Evolutionary conservation across 495 filamentous ascomycete species (phyloP).

Genomic region (Xylaria grammica): DNA sequence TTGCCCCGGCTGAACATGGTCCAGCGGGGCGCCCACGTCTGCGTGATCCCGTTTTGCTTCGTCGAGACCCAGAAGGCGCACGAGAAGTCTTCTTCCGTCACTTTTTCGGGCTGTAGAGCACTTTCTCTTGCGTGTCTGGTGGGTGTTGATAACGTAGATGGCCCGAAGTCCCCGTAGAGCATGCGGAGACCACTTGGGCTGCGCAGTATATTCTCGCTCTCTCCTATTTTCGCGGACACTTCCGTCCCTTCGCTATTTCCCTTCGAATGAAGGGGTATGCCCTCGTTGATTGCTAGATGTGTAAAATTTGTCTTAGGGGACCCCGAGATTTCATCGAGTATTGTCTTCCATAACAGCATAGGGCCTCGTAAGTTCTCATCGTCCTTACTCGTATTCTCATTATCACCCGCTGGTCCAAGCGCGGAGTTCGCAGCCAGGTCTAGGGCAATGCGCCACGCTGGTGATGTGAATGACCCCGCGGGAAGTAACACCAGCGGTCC

Average conservation of each 20-base stretch:
- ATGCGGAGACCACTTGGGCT: conserved; percentile 66
- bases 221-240: not conserved
- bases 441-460: conserved; percentile 55
- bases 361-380: not conserved
- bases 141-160: conserved; percentile 23
- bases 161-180: conserved; percentile 72
- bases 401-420: too few species aligned
- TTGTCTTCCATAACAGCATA: conserved; percentile 45
- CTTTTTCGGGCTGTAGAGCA: not conserved
- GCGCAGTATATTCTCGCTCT: conserved; percentile 66
- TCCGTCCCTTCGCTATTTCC: not conserved
- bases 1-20: conserved; percentile 95
- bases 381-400: conserved; percentile 2
- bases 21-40: conserved; percentile 84
- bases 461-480: conserved; percentile 58
- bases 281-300: conserved; percentile 75
- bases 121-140: not conserved
- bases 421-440: conserved; percentile 20
- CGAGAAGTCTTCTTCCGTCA: conserved; percentile 54
- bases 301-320: conserved; percentile 52
- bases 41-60: conserved; percentile 78
- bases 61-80: conserved; percentile 75
- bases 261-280: conserved; percentile 59
- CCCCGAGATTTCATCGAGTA: conserved; percentile 55
- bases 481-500: conserved; percentile 72